Conservation (phyloP, 2,329 filamentous ascomycete species). For the Colletotrichum musicola region DNA sequence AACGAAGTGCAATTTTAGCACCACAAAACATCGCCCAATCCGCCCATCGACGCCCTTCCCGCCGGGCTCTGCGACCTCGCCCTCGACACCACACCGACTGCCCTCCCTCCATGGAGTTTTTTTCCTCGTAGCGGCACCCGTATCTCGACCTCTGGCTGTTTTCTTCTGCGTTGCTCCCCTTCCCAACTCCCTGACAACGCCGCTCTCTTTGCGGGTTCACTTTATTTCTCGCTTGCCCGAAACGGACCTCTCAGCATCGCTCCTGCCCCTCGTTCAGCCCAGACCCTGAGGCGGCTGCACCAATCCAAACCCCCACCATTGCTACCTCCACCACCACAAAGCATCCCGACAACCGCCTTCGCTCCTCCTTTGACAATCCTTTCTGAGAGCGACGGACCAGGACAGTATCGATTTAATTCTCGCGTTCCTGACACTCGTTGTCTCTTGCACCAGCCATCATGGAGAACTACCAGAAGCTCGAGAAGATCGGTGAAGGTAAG, state of each 20-base stretch:
- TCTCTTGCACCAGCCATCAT: constrained; percentile 59
- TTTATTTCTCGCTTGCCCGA: neutral
- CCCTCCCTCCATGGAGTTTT: constrained; percentile 22
- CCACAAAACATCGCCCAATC: constrained; percentile 39
- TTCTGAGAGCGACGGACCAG: neutral
- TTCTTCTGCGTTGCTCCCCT: constrained; percentile 12
- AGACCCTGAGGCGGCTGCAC: constrained; percentile 30
- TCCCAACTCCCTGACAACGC: constrained; percentile 3
- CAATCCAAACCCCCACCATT: constrained; percentile 10
- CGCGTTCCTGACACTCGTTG: constrained; percentile 2
- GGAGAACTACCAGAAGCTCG: constrained; percentile 97
- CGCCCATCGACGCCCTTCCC: constrained; percentile 35
- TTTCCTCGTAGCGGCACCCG: constrained; percentile 26
- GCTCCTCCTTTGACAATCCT: neutral
- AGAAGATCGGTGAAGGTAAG: constrained; percentile 95
- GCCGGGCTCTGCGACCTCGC: constrained; percentile 27
- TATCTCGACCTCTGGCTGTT: constrained; percentile 29
- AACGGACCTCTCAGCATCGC: constrained; percentile 17
- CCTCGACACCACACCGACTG: constrained; percentile 22
- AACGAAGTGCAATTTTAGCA: constrained; percentile 40
- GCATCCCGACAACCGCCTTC: constrained; percentile 9
- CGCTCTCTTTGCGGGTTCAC: constrained; percentile 12
- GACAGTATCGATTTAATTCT: neutral
- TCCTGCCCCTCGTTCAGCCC: constrained; percentile 32
- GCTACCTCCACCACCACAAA: constrained; percentile 14